Percentiles rank a stretch among this genome's conserved stretches.
Conservation (phyloP, 345 rosid species). For the Pugionium dolabratum region DNA sequence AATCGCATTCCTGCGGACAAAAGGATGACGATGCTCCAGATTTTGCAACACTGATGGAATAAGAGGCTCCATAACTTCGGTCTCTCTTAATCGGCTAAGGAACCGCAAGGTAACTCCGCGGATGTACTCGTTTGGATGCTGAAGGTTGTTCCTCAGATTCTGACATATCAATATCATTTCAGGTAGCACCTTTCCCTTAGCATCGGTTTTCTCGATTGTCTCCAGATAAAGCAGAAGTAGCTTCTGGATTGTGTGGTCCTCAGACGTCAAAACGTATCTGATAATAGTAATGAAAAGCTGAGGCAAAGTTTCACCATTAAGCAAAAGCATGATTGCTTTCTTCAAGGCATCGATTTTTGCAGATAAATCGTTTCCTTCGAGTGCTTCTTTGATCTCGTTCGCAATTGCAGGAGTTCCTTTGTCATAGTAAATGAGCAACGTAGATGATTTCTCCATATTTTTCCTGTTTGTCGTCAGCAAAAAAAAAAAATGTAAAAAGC, state of each 20-base stretch:
- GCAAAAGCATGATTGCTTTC: constrained; percentile 87
- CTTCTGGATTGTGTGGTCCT: constrained; percentile 92
- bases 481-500: too few species aligned
- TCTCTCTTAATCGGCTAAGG: constrained; percentile 60
- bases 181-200: constrained; percentile 74
- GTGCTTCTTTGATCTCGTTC: constrained; percentile 91
- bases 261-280: constrained; percentile 86
- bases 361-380: constrained; percentile 70
- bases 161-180: constrained; percentile 98
- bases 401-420: constrained; percentile 83
- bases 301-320: constrained; percentile 90
- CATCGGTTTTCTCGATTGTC: constrained; percentile 82
- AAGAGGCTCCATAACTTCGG: constrained; percentile 53
- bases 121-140: constrained; percentile 92
- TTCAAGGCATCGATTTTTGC: constrained; percentile 80
- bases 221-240: constrained; percentile 83
- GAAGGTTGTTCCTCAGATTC: constrained; percentile 90
- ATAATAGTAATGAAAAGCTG: constrained; percentile 94
- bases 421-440: constrained; percentile 78
- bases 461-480: not conserved
- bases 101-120: constrained; percentile 84
- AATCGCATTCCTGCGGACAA: constrained; percentile 63
- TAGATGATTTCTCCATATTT: constrained; percentile 88
- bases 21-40: constrained; percentile 68
- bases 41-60: constrained; percentile 73